phyloP scores from a whole-genome alignment of 176 grass and related monocot species.

The Chrysopogon serrulatus region DNA sequence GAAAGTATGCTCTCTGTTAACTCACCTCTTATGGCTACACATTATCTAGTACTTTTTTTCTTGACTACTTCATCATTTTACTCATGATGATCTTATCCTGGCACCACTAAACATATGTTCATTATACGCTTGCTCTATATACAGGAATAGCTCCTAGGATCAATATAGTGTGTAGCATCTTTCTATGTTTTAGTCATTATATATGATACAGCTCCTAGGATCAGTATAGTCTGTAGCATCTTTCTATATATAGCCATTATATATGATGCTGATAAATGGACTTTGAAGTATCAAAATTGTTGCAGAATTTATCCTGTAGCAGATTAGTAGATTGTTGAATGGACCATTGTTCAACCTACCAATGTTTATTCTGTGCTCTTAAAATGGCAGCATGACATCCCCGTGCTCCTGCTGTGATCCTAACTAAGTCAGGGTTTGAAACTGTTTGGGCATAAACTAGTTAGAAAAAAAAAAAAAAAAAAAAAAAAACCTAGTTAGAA shows the following conservation, averaged over 20 bases:
- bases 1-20: conserved; percentile 69
- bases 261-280: background rate
- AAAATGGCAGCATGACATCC: background rate
- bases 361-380: background rate
- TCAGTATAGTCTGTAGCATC: background rate
- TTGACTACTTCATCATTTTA: background rate
- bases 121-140: background rate
- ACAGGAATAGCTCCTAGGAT: background rate
- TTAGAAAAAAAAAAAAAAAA: background rate
- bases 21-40: background rate
- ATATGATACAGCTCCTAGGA: background rate
- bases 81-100: background rate
- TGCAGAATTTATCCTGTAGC: background rate
- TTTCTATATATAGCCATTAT: background rate
- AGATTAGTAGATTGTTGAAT: background rate
- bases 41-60: background rate
- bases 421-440: background rate
- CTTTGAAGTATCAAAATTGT: background rate
- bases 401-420: background rate
- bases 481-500: background rate
- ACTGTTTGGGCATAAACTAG: background rate
- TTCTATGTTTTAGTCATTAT: background rate
- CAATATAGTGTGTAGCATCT: background rate
- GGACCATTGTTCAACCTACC: background rate
- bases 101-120: background rate